Evolutionary conservation across 179 eudicot genomes (phyloP).

Genomic region (Beta lomatogona): DNA sequence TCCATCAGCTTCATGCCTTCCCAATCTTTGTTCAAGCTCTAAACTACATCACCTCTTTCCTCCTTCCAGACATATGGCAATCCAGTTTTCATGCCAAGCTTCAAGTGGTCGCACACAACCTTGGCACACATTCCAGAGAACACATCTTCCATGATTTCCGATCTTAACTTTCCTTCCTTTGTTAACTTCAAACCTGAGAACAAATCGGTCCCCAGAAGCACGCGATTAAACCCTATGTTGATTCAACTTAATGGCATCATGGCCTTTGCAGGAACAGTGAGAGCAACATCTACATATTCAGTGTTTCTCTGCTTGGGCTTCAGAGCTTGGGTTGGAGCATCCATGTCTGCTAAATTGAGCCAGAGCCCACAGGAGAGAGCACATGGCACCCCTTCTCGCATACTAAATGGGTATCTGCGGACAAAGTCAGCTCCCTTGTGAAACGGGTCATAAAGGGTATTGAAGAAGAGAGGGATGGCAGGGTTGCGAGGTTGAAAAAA

Average conservation of each 20-base stretch:
- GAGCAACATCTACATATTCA: constrained; percentile 87
- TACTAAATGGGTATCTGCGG: constrained; percentile 96
- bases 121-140: constrained; percentile 91
- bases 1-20: constrained; percentile 92
- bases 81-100: constrained; percentile 81
- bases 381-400: constrained; percentile 79
- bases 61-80: constrained; percentile 91
- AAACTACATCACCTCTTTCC: constrained; percentile 76
- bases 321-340: constrained; percentile 97
- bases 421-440: constrained; percentile 90
- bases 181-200: constrained; percentile 75
- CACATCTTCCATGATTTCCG: constrained; percentile 87
- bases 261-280: constrained; percentile 68
- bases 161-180: constrained; percentile 82
- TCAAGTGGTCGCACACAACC: constrained; percentile 78
- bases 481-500: constrained; percentile 75
- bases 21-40: constrained; percentile 98
- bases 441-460: constrained; percentile 92
- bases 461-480: constrained; percentile 94
- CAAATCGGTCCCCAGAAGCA: constrained; percentile 82
- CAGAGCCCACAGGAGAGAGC: constrained; percentile 91
- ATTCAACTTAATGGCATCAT: constrained; percentile 90
- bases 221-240: constrained; percentile 77
- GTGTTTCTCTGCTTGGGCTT: constrained; percentile 70
- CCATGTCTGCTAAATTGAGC: constrained; percentile 94